Conservation (phyloP, 345 rosid genomes). For the Turnera subulata region DNA sequence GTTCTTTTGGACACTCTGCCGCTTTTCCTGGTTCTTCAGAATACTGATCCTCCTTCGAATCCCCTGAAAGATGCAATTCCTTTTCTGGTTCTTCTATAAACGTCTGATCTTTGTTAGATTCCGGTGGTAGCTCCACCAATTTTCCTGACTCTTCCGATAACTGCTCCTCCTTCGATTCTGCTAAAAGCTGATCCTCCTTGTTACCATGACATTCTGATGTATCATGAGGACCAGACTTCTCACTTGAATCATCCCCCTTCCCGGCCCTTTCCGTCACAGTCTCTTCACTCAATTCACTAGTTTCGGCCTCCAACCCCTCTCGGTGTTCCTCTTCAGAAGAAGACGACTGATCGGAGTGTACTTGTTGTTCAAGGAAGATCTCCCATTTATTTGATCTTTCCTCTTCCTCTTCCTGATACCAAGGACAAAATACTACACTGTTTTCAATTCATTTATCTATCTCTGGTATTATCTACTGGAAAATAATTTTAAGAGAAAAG, state of each 20-base stretch:
- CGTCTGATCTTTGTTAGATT: slow-evolving; percentile 7
- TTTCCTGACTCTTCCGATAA: slow-evolving; percentile 9
- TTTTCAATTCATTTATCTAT: neutral
- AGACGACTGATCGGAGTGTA: slow-evolving; percentile 19
- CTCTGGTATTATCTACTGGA: neutral
- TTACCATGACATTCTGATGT: slow-evolving; percentile 23
- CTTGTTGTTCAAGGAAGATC: slow-evolving; percentile 56
- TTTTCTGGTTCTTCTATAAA: slow-evolving; percentile 4
- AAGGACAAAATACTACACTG: slow-evolving; percentile 15
- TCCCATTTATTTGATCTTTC: slow-evolving; percentile 78
- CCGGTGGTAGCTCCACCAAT: slow-evolving; percentile 1
- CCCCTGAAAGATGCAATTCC: neutral
- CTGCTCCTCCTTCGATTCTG: slow-evolving; percentile 1
- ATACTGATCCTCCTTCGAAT: neutral
- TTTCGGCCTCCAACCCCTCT: slow-evolving; percentile 22
- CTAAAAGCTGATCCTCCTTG: slow-evolving; percentile 5
- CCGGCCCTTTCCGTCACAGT: slow-evolving; percentile 1
- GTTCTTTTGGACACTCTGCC: neutral
- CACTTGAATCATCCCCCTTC: slow-evolving; percentile 27
- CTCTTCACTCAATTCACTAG: slow-evolving; percentile 12
- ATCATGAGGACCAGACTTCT: slow-evolving; percentile 28
- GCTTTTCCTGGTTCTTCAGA: neutral
- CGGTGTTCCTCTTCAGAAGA: slow-evolving; percentile 25
- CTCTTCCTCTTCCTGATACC: slow-evolving; percentile 78
- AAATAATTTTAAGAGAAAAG: too few relatives aligned